Conservation (phyloP, 1,284 basidiomycete genomes). For the Vanrija sp. region DNA sequence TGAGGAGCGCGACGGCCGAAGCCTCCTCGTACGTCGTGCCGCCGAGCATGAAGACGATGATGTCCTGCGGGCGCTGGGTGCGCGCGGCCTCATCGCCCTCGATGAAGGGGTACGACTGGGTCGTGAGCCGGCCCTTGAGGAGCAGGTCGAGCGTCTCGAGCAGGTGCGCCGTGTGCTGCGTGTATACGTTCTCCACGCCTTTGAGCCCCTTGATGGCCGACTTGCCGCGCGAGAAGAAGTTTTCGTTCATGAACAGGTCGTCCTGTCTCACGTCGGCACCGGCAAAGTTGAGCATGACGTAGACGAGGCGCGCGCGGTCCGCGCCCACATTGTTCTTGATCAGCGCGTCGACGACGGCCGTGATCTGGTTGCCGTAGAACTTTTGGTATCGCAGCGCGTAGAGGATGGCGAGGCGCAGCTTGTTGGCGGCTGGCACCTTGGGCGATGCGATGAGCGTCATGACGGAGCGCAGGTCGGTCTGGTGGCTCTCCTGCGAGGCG, state of each 20-base stretch:
- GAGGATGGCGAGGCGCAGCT: conserved; percentile 87
- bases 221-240: conserved; percentile 88
- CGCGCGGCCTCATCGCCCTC: conserved; percentile 57
- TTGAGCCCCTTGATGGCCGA: conserved; percentile 94
- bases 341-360: conserved; percentile 74
- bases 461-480: conserved; percentile 77
- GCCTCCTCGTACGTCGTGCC: conserved; percentile 93
- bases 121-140: conserved; percentile 78
- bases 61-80: conserved; percentile 66
- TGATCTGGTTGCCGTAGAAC: conserved; percentile 76
- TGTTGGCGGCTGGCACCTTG: conserved; percentile 69
- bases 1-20: conserved; percentile 72
- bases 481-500: conserved; percentile 78
- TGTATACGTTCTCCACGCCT: conserved; percentile 99
- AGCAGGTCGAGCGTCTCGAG: conserved; percentile 87
- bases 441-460: conserved; percentile 66
- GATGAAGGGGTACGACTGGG: conserved; percentile 85
- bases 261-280: conserved; percentile 96
- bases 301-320: conserved; percentile 84
- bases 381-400: conserved; percentile 96
- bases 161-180: conserved; percentile 92
- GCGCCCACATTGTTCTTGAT: conserved; percentile 74
- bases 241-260: conserved; percentile 94
- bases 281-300: conserved; percentile 87
- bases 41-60: conserved; percentile 91